Evolutionary conservation across 2,329 filamentous ascomycete genomes (phyloP).

Genomic region (Hymenoscyphus fraxineus): DNA sequence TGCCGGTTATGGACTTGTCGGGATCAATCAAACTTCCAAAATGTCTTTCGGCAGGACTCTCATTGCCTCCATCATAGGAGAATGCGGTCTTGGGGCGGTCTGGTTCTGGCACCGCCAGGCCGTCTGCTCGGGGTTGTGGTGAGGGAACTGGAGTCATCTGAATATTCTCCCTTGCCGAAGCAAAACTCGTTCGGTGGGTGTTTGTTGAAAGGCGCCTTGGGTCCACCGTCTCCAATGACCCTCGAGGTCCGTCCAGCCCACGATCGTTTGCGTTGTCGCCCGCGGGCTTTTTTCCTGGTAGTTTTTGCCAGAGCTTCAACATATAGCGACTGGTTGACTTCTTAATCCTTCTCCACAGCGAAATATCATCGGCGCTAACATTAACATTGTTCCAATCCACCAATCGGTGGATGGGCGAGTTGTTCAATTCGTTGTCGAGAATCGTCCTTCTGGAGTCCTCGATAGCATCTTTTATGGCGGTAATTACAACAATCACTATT

Average conservation of each 20-base stretch:
- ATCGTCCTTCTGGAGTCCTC: constrained; percentile 92
- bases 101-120: constrained; percentile 30
- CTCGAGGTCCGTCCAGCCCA: constrained; percentile 28
- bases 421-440: constrained; percentile 91
- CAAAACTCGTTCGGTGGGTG: constrained; percentile 44
- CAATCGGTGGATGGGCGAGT: constrained; percentile 87
- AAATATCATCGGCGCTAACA: constrained; percentile 80
- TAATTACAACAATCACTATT: constrained; percentile 86
- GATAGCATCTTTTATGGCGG: constrained; percentile 88
- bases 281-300: constrained; percentile 43
- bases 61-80: constrained; percentile 40
- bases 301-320: constrained; percentile 41
- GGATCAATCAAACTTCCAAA: constrained; percentile 73
- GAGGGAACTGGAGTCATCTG: constrained; percentile 96
- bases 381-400: constrained; percentile 92
- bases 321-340: constrained; percentile 62
- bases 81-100: constrained; percentile 36
- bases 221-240: constrained; percentile 59
- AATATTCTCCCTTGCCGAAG: constrained; percentile 66
- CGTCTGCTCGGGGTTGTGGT: constrained; percentile 53
- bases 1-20: constrained; percentile 59
- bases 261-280: constrained; percentile 23
- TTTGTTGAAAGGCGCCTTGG: constrained; percentile 29
- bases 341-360: constrained; percentile 82
- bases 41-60: constrained; percentile 39